Base-by-base conservation (phyloP, 2,329 filamentous ascomycete species). In the Lachnellula suecica region DNA sequence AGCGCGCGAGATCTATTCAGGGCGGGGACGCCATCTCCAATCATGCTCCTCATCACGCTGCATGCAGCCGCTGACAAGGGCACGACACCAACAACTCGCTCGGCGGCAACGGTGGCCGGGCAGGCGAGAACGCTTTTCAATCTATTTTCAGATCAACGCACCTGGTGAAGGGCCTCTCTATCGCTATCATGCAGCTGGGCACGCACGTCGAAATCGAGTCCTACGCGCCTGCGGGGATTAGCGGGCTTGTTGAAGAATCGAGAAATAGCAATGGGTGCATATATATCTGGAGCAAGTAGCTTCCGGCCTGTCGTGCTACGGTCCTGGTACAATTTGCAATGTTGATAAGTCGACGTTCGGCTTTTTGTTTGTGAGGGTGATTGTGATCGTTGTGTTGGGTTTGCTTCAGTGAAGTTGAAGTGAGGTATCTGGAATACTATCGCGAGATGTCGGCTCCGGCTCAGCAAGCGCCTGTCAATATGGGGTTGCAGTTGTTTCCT, bases 401-500 rank as follows among this genome's bases (percentile, higher is more conserved):
- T 44, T 44, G 22, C 19, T 29, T 51, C n/a, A 35, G 48, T 24
- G 20, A 29, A 31, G 34, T 43, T n/a, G 41, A 19, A 23, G 23
- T 45, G 29, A 37, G 44, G 37, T 49, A 49, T 55, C 40, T 46
- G 49, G 38, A 42, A 49, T 52, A 52, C 45, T 22, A 19, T 43
- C 25, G 52, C 54, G 60, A 27, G 10, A 66, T 66, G 64, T 49
- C 59, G 31, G 55, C 60, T 43, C 24, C 19, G n/a, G 15, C 11
- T 22, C 22, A 52, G 42, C 20, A 66, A 61, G 41, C 34, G 49
- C 57, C 64, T 25, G 49, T 57, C 37, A 67, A 61, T 45, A 61
- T 61, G 56, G 64, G 64, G 17, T 47, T 69, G 40, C 62, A 61
- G 49, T 54, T 69, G 37, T 69, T 69, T 51, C 66, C 66, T 53